phyloP scores from a whole-genome alignment of 1,139 yeast species.

The Pichiaceae sp. region DNA sequence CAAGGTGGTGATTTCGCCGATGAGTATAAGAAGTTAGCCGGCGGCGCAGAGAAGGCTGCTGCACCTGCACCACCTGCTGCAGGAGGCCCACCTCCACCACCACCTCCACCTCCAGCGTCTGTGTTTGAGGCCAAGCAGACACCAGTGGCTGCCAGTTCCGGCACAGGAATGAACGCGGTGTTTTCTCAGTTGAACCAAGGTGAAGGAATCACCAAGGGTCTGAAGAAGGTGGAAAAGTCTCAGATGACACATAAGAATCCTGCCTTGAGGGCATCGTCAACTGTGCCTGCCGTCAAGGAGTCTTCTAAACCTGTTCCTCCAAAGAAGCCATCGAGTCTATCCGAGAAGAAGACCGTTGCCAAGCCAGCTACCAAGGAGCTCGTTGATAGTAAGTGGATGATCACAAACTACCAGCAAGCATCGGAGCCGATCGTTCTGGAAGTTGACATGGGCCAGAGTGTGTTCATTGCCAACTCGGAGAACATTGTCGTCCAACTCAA shows the following conservation, averaged over 20 bases:
- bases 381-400: constrained; percentile 80
- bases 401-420: constrained; percentile 65
- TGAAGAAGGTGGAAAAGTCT: constrained; percentile 86
- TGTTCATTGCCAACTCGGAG: constrained; percentile 75
- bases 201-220: constrained; percentile 68
- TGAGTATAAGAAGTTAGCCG: constrained; percentile 28
- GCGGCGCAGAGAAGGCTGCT: constrained; percentile 22
- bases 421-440: constrained; percentile 52
- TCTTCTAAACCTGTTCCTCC: constrained; percentile 40
- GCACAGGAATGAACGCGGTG: constrained; percentile 66
- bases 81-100: constrained; percentile 40
- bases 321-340: constrained; percentile 62
- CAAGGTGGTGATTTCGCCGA: constrained; percentile 42
- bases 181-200: constrained; percentile 90
- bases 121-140: constrained; percentile 38
- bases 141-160: constrained; percentile 15
- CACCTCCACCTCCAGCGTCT: constrained; percentile 66
- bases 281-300: constrained; percentile 23
- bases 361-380: constrained; percentile 73
- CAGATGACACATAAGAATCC: constrained; percentile 96
- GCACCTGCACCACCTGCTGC: constrained; percentile 26
- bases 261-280: constrained; percentile 48
- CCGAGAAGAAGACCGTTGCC: constrained; percentile 33
- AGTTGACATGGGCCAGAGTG: constrained; percentile 79
- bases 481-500: constrained; percentile 71